Percentiles rank a stretch among this genome's conserved stretches.
phyloP scores from a whole-genome alignment of 805 yeast genomes.

The Starmerella geochares region DNA sequence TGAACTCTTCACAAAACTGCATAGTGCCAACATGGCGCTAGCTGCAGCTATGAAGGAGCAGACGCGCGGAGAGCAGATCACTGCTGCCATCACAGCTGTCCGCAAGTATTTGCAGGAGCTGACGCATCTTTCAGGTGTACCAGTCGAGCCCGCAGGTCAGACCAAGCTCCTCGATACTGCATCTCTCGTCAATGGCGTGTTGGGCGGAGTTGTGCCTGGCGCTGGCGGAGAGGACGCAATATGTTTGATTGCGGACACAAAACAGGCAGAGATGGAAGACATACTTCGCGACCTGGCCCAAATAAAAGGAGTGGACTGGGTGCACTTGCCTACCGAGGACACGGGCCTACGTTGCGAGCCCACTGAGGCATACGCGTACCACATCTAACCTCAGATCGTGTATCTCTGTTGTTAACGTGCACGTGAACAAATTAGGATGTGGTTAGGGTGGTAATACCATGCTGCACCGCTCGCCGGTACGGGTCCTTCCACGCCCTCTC shows the following conservation, averaged over 20 bases:
- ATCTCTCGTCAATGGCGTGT: constrained; percentile 52
- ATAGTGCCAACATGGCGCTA: constrained; percentile 49
- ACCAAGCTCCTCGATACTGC: constrained; percentile 56
- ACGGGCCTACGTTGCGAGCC: constrained; percentile 30
- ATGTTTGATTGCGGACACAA: constrained; percentile 52
- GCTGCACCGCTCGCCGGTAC: too few relatives aligned
- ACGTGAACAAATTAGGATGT: too few relatives aligned
- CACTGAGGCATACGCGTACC: not conserved
- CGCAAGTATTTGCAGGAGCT: constrained; percentile 50
- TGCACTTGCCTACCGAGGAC: constrained; percentile 37
- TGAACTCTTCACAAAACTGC: constrained; percentile 45
- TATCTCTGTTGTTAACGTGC: too few relatives aligned
- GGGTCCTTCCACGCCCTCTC: too few relatives aligned
- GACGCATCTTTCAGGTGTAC: constrained; percentile 62
- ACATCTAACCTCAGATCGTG: not conserved
- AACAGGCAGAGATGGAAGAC: constrained; percentile 30
- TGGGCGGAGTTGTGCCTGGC: constrained; percentile 97
- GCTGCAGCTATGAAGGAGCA: constrained; percentile 39
- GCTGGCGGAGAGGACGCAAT: constrained; percentile 98
- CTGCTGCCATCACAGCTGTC: constrained; percentile 31
- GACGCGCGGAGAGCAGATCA: constrained; percentile 26
- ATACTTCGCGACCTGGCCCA: constrained; percentile 15
- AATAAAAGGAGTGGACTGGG: constrained; percentile 37
- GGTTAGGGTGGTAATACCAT: too few relatives aligned
- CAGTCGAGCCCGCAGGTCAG: constrained; percentile 77